Percentiles rank a stretch among this genome's conserved stretches.
These are phyloP conservation scores for Agrocybe pediades DNA, from an alignment of 768 basidiomycete species.

Conservation along the genomic window DNA sequence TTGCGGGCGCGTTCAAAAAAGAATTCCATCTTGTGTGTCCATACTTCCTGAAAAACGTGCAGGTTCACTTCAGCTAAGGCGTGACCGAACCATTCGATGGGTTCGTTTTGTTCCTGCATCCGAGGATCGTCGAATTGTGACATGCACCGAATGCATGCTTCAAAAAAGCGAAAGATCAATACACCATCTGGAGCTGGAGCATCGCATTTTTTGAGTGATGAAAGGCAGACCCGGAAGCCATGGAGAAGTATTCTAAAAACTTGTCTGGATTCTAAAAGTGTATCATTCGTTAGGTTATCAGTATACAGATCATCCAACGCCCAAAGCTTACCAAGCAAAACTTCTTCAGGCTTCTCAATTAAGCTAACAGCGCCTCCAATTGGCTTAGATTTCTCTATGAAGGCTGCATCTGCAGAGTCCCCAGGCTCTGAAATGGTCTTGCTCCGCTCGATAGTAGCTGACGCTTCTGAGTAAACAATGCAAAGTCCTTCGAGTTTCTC, in stretches of 20 bases:
- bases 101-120: conserved; percentile 66
- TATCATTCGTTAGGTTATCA: conserved; percentile 4
- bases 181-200: conserved; percentile 81
- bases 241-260: conserved; percentile 89
- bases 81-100: conserved; percentile 81
- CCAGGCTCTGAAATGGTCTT: conserved; percentile 36
- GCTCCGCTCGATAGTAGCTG: conserved; percentile 44
- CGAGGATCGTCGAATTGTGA: conserved; percentile 76
- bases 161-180: conserved; percentile 87
- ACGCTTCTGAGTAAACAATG: conserved; percentile 58
- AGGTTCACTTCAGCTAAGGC: conserved; percentile 82
- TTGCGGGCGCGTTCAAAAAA: conserved; percentile 82
- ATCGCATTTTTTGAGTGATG: conserved; percentile 77
- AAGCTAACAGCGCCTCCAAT: conserved; percentile 77
- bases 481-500: conserved; percentile 85
- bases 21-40: conserved; percentile 90
- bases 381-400: conserved; percentile 86
- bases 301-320: too few species aligned
- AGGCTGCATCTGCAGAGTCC: conserved; percentile 51
- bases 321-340: conserved; percentile 70
- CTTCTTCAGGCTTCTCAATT: conserved; percentile 79
- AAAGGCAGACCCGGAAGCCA: conserved; percentile 80
- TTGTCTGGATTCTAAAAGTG: conserved; percentile 70
- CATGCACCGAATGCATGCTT: conserved; percentile 83
- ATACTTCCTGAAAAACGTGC: conserved; percentile 94